phyloP scores from a whole-genome alignment of 352 stramenopile genomes.

The Pythium monospermum region DNA sequence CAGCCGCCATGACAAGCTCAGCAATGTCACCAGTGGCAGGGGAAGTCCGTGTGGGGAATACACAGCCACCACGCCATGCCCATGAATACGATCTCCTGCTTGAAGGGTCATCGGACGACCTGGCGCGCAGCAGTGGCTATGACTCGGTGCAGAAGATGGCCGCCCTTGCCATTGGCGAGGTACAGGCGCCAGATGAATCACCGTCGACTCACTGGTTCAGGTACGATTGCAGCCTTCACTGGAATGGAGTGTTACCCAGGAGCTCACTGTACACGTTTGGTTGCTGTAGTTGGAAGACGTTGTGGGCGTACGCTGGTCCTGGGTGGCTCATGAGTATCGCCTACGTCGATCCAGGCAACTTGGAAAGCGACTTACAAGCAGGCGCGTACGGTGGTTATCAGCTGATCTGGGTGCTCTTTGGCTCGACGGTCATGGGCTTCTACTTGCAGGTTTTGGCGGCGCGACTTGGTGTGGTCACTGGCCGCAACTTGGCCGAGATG shows the following conservation, averaged over 20 bases:
- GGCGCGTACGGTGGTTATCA: slow-evolving; percentile 88
- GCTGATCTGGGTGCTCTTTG: slow-evolving; percentile 91
- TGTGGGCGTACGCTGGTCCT: slow-evolving; percentile 80
- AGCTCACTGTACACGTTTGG: no score
- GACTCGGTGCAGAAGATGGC: slow-evolving; percentile 51
- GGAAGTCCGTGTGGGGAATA: background rate
- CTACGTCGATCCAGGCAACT: slow-evolving; percentile 95
- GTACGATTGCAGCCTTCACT: no score
- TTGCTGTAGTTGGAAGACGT: slow-evolving; percentile 47
- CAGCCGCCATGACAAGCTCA: slow-evolving; percentile 17
- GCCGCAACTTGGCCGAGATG: slow-evolving; percentile 88
- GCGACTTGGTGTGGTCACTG: slow-evolving; percentile 89
- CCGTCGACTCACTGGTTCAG: slow-evolving; percentile 24
- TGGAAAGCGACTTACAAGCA: slow-evolving; percentile 94
- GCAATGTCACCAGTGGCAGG: background rate
- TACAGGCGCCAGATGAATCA: slow-evolving; percentile 45
- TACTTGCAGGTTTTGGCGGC: slow-evolving; percentile 93
- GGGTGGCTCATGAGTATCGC: slow-evolving; percentile 93
- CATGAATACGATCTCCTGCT: slow-evolving; percentile 19
- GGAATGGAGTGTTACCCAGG: no score
- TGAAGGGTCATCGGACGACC: background rate
- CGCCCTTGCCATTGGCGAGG: slow-evolving; percentile 42
- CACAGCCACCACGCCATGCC: background rate
- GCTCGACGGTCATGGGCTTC: slow-evolving; percentile 86
- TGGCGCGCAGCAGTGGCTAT: slow-evolving; percentile 22